Evolutionary conservation across 345 rosid genomes (phyloP).

Genomic region (Alliaria petiolata): DNA sequence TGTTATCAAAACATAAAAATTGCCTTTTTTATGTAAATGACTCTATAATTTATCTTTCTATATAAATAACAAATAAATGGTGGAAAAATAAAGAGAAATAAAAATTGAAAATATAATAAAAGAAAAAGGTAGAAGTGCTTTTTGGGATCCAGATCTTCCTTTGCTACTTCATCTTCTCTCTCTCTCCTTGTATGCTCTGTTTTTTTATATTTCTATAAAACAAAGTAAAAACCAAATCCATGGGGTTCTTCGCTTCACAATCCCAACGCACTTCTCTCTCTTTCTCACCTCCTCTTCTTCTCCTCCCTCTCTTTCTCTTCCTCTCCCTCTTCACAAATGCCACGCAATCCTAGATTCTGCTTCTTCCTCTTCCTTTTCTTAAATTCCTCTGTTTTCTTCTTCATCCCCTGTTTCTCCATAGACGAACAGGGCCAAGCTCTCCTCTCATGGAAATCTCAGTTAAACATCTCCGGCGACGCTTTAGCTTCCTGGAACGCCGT

Average conservation of each 20-base stretch:
- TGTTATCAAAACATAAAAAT: too few species aligned
- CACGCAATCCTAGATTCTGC: constrained; percentile 47
- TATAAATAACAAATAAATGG: neutral
- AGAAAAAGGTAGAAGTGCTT: constrained; percentile 34
- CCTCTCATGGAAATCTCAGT: constrained; percentile 66
- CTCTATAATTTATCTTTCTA: neutral
- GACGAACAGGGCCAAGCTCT: constrained; percentile 73
- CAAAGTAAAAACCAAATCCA: constrained; percentile 49
- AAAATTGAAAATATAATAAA: constrained; percentile 4
- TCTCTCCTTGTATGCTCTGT: constrained; percentile 24
- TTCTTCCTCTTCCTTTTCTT: constrained; percentile 43
- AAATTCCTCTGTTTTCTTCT: constrained; percentile 37
- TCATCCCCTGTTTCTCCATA: constrained; percentile 50
- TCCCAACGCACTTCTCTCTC: constrained; percentile 51
- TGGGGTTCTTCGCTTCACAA: constrained; percentile 74
- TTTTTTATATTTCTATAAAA: constrained; percentile 55
- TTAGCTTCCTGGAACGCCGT: constrained; percentile 57
- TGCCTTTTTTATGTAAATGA: too few species aligned
- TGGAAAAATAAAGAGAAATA: neutral
- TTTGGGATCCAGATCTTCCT: constrained; percentile 73
- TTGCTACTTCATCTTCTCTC: constrained; percentile 18
- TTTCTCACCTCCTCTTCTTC: constrained; percentile 17
- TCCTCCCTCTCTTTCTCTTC: neutral
- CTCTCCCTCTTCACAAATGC: constrained; percentile 53
- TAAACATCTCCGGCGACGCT: constrained; percentile 49